Evolutionary conservation across 2,329 filamentous ascomycete genomes (phyloP).

Genomic region (Beauveria sp.): DNA sequence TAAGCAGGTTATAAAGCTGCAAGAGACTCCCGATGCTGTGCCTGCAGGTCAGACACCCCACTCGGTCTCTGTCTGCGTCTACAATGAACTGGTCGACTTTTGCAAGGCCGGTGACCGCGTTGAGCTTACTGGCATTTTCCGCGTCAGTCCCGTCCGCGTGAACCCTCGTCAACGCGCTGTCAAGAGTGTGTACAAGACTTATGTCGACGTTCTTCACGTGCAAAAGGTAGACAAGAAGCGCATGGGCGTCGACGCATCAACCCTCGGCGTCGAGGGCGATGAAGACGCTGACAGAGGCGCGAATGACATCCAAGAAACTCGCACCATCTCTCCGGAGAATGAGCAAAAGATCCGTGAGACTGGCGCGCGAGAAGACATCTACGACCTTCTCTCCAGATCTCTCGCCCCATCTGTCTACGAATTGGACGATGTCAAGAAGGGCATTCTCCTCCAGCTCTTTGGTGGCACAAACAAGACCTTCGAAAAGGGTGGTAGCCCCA

Average conservation of each 20-base stretch:
- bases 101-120: conserved; percentile 97
- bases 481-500: conserved; percentile 89
- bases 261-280: conserved; percentile 72
- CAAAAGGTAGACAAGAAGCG: conserved; percentile 95
- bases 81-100: conserved; percentile 93
- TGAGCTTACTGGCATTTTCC: conserved; percentile 93
- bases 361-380: conserved; percentile 75
- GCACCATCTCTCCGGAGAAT: conserved; percentile 78
- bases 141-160: conserved; percentile 84
- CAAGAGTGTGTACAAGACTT: conserved; percentile 97
- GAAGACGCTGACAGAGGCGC: conserved; percentile 57
- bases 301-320: conserved; percentile 71
- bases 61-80: conserved; percentile 90
- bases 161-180: conserved; percentile 88
- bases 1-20: conserved; percentile 97
- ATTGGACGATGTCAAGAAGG: conserved; percentile 98
- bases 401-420: conserved; percentile 94
- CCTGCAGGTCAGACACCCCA: conserved; percentile 96
- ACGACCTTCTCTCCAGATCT: conserved; percentile 84
- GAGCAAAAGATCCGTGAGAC: conserved; percentile 81
- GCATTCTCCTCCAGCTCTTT: conserved; percentile 91
- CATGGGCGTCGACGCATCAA: conserved; percentile 83
- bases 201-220: conserved; percentile 89
- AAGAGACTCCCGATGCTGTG: conserved; percentile 92
- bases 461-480: conserved; percentile 98